Percentiles rank a stretch among this genome's conserved stretches.
phyloP scores from a whole-genome alignment of 768 basidiomycete genomes.

The Boletus pseudo-olivaceus region DNA sequence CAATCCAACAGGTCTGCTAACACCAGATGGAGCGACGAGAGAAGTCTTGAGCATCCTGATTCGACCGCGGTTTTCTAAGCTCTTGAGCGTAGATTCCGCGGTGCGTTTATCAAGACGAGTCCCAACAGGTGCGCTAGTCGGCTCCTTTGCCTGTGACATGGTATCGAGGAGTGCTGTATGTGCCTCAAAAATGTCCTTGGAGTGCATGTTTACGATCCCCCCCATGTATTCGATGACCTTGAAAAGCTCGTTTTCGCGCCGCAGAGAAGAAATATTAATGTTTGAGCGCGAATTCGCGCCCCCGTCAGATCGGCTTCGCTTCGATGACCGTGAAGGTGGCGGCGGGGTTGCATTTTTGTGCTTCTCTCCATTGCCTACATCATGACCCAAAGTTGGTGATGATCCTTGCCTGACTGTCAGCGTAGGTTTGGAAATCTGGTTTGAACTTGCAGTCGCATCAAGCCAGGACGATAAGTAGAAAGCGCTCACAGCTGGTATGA shows the following conservation, averaged over 20 bases:
- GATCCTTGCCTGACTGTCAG: background rate
- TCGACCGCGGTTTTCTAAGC: constrained; percentile 60
- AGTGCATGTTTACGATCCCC: constrained; percentile 63
- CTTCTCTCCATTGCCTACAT: constrained; percentile 9
- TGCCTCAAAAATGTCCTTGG: constrained; percentile 66
- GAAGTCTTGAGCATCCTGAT: constrained; percentile 70
- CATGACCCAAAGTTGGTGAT: background rate
- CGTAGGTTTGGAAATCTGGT: background rate
- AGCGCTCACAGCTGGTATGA: constrained; percentile 2
- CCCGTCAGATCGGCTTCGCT: constrained; percentile 18
- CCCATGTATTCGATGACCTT: constrained; percentile 62
- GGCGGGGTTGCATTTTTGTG: constrained; percentile 7
- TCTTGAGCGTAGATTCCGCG: constrained; percentile 53
- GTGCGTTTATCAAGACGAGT: constrained; percentile 75
- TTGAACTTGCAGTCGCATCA: background rate
- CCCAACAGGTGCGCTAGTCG: constrained; percentile 66
- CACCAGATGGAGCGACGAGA: constrained; percentile 55
- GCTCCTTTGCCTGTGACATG: constrained; percentile 57
- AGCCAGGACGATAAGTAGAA: background rate
- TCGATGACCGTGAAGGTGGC: constrained; percentile 16
- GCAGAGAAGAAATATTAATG: constrained; percentile 71
- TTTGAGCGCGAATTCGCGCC: constrained; percentile 30
- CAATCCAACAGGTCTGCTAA: constrained; percentile 55
- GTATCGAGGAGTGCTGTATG: constrained; percentile 61
- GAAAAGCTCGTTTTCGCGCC: constrained; percentile 77